Evolutionary conservation across 805 yeast species (phyloP).

Genomic region (Huiozyma sinensis): DNA sequence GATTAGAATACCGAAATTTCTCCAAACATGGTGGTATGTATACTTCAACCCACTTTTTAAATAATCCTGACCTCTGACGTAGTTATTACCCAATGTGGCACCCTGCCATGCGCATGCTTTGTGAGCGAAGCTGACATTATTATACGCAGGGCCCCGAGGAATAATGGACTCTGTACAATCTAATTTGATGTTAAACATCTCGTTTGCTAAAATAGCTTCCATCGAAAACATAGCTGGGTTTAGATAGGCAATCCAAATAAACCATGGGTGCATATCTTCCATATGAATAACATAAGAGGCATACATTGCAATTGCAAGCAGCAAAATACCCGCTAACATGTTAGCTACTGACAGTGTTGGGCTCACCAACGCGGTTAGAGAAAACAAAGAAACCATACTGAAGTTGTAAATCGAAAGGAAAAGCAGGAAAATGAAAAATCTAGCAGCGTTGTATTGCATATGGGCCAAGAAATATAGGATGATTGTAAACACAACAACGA

Average conservation of each 20-base stretch:
- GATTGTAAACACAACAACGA: slow-evolving; percentile 35
- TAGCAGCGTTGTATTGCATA: slow-evolving; percentile 37
- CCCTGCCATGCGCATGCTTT: slow-evolving; percentile 53
- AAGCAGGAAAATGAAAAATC: slow-evolving; percentile 40
- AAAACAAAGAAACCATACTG: slow-evolving; percentile 42
- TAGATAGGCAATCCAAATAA: slow-evolving; percentile 51
- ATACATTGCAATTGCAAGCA: slow-evolving; percentile 43
- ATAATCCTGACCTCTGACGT: slow-evolving; percentile 50
- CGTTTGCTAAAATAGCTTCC: slow-evolving; percentile 56
- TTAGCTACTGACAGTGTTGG: slow-evolving; percentile 47
- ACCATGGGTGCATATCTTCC: slow-evolving; percentile 59
- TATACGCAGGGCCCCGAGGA: slow-evolving; percentile 52
- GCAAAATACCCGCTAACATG: slow-evolving; percentile 45
- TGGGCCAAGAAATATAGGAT: slow-evolving; percentile 46
- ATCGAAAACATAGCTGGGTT: slow-evolving; percentile 49
- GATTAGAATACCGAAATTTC: slow-evolving; percentile 58
- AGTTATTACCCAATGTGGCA: slow-evolving; percentile 40
- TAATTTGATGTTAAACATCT: slow-evolving; percentile 48
- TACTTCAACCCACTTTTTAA: slow-evolving; percentile 39
- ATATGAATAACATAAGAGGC: slow-evolving; percentile 59
- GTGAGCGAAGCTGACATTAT: slow-evolving; percentile 26
- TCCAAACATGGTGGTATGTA: slow-evolving; percentile 55
- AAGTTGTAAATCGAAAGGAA: slow-evolving; percentile 35
- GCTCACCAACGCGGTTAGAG: slow-evolving; percentile 40
- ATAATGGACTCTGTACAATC: slow-evolving; percentile 42